These are phyloP conservation scores for Saccharum officinarum DNA, from an alignment of 176 grass and related monocot species.

Conservation along the genomic window DNA sequence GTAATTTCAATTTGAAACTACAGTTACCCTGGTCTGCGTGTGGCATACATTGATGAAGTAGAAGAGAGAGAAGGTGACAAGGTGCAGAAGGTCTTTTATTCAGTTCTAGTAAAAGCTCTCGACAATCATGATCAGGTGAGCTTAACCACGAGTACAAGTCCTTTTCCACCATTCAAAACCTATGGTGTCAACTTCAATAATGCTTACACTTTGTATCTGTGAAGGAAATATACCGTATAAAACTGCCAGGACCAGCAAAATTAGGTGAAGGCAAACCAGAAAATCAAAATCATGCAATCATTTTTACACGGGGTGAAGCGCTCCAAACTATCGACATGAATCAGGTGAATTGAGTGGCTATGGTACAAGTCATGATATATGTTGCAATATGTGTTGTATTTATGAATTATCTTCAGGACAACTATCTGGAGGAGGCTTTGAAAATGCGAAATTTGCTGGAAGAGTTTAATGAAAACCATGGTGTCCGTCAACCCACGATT, in stretches of 20 bases:
- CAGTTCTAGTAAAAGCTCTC: slow-evolving; percentile 91
- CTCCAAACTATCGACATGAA: slow-evolving; percentile 99
- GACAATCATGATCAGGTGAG: slow-evolving; percentile 94
- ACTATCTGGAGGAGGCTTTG: slow-evolving; percentile 96
- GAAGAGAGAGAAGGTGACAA: slow-evolving; percentile 87
- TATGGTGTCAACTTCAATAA: slow-evolving; percentile 27
- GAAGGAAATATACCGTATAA: slow-evolving; percentile 99
- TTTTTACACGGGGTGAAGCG: slow-evolving; percentile 91
- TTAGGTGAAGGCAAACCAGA: slow-evolving; percentile 96
- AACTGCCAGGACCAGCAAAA: slow-evolving; percentile 85
- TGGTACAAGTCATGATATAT: slow-evolving; percentile 11
- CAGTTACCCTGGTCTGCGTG: slow-evolving; percentile 87
- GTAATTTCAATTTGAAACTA: slow-evolving; percentile 41
- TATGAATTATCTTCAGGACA: slow-evolving; percentile 64
- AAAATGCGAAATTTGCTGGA: slow-evolving; percentile 97
- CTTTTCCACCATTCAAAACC: neutral
- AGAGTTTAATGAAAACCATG: slow-evolving; percentile 95
- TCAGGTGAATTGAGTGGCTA: slow-evolving; percentile 58
- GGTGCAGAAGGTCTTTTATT: slow-evolving; percentile 91
- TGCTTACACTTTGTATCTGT: slow-evolving; percentile 43
- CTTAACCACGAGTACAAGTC: slow-evolving; percentile 9
- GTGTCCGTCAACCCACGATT: slow-evolving; percentile 82
- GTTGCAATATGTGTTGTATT: slow-evolving; percentile 29
- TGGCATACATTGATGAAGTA: slow-evolving; percentile 97
- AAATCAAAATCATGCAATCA: slow-evolving; percentile 99